phyloP scores from a whole-genome alignment of 148 eudicot genomes.

The Beta vulgaris region DNA sequence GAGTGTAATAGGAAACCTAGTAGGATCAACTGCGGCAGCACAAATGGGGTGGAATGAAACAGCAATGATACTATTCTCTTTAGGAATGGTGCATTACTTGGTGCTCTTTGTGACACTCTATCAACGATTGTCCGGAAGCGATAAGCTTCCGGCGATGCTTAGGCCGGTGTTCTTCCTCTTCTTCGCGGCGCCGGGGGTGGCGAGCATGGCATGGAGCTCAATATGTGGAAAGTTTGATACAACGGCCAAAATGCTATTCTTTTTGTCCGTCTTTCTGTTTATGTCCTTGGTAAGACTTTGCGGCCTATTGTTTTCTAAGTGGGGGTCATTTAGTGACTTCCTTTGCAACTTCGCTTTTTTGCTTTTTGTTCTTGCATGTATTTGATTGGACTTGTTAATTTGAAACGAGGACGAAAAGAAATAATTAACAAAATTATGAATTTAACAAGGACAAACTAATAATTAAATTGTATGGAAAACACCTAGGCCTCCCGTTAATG shows the following conservation, averaged over 20 bases:
- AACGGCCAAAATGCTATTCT: constrained; percentile 46
- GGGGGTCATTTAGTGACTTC: background rate
- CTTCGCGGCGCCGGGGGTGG: constrained; percentile 46
- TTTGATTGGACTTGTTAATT: no score
- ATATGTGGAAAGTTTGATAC: constrained; percentile 39
- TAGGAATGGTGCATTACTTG: constrained; percentile 45
- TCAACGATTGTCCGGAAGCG: constrained; percentile 34
- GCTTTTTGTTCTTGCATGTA: background rate
- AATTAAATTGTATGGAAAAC: no score
- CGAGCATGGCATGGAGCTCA: constrained; percentile 44
- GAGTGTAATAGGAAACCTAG: constrained; percentile 44
- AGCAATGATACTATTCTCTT: constrained; percentile 39
- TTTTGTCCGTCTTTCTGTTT: constrained; percentile 46
- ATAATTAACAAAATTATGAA: background rate
- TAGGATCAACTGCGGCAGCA: constrained; percentile 39
- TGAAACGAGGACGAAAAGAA: constrained; percentile 1
- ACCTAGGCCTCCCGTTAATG: no score
- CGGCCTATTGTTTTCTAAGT: constrained; percentile 1
- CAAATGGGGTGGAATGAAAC: constrained; percentile 43
- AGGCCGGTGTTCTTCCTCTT: constrained; percentile 48
- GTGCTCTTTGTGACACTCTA: constrained; percentile 46
- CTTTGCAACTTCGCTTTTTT: background rate
- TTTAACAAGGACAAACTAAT: background rate
- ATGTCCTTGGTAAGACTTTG: constrained; percentile 38
- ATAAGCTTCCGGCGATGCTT: constrained; percentile 28